Evolutionary conservation across 345 rosid genomes (phyloP).

Genomic region (Hibiscus syriacus): DNA sequence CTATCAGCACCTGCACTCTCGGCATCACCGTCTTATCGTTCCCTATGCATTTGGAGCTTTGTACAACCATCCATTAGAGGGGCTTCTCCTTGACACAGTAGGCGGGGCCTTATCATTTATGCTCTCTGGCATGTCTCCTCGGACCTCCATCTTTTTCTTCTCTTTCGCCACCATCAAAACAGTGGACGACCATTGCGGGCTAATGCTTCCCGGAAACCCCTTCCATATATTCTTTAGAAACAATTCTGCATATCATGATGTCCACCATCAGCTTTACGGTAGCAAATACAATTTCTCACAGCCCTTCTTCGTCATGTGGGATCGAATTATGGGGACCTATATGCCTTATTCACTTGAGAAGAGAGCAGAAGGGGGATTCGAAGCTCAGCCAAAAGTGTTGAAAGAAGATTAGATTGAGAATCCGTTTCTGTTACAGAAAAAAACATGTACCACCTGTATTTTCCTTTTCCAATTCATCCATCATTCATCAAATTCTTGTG

Average conservation of each 20-base stretch:
- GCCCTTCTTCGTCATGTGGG: slow-evolving; percentile 79
- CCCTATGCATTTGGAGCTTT: too few species aligned
- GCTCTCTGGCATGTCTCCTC: slow-evolving; percentile 74
- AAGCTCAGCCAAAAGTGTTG: too few species aligned
- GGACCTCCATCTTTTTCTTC: too few species aligned
- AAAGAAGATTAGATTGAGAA: slow-evolving; percentile 22
- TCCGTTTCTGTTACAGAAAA: background rate
- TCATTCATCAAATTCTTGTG: slow-evolving; percentile 17
- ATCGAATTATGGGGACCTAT: slow-evolving; percentile 69
- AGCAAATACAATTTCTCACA: slow-evolving; percentile 74
- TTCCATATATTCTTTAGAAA: slow-evolving; percentile 67
- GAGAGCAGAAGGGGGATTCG: slow-evolving; percentile 73
- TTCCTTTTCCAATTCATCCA: background rate
- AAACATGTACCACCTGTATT: slow-evolving; percentile 1
- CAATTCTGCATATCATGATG: slow-evolving; percentile 81
- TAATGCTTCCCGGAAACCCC: slow-evolving; percentile 76
- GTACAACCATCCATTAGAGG: too few species aligned
- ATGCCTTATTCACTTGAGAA: slow-evolving; percentile 80
- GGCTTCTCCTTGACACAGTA: too few species aligned
- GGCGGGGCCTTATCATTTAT: slow-evolving; percentile 68
- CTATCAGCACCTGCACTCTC: slow-evolving; percentile 73
- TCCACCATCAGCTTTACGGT: slow-evolving; percentile 80
- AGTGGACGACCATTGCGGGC: slow-evolving; percentile 77
- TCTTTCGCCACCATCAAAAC: slow-evolving; percentile 81
- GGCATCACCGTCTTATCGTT: too few species aligned